Base-by-base conservation (phyloP, 805 yeast species). In the Metschnikowia dekortorum region DNA sequence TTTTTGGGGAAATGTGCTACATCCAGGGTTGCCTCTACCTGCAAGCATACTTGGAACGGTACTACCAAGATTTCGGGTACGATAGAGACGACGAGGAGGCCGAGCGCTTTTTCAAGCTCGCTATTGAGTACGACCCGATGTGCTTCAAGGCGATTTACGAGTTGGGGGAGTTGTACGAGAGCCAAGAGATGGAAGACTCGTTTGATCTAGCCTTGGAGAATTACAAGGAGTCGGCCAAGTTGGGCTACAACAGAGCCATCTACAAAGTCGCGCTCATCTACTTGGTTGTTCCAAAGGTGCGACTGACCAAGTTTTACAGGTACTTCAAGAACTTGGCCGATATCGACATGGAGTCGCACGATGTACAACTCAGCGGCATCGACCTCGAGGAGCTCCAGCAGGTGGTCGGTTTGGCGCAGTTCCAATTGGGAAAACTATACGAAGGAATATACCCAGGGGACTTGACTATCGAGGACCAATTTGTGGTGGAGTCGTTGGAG, bases 401-500 rank as follows among this genome's bases (percentile, higher is more conserved):
- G 50, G 66, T 73, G 18, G 66, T 73, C 30, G 78, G 75, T 0
- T 60, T 64, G 55, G 74, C 78, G 1, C 65, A 67, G 45, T 72
- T 59, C 59, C 74, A 74, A 55, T 60, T 74, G 50, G 78, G 76
- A 3, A 65, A 65, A 48, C 64, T 74, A 37, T 71, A 71, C 54
- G 78, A 74, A 59, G 78, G 78, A 1, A 65, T 71, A 10, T 74
- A 73, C 54, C 77, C 78, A 6, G 76, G 75, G 4, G 75, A 72
- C 53, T 62, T 73, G 44, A 51, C 63, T 4, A 52, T 64, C 5
- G 72, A 70, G 2, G 73, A 69, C 53, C 69, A 62, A 31, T 74
- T 74, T 51, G 61, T 73, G 39, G 54, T 54, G 41, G 60, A 63
- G 43, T 63, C 71, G 2, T 57, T 72, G 39, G 68, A 69, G 50